phyloP scores from a whole-genome alignment of 306 rosid genomes.

The Hippophae gyantsensis region DNA sequence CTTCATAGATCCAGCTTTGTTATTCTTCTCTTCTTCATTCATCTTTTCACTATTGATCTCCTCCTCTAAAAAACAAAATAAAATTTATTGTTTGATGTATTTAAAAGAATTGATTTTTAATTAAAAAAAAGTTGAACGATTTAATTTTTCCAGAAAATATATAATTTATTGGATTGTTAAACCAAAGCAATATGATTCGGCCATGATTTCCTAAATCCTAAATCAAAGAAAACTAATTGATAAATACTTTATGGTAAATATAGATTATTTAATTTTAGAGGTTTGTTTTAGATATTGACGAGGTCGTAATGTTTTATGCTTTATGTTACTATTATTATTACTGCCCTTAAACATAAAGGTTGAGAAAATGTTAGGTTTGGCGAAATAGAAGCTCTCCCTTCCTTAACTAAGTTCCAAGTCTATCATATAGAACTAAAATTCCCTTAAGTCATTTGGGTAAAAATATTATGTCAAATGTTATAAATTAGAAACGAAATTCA shows the following conservation, averaged over 20 bases:
- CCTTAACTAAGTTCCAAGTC: not conserved
- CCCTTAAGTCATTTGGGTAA: not conserved
- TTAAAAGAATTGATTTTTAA: no score
- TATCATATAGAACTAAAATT: not conserved
- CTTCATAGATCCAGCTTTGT: slow-evolving; percentile 41
- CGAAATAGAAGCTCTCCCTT: slow-evolving; percentile 13
- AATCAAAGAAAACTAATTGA: no score
- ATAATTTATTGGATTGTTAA: no score
- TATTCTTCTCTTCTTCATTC: slow-evolving; percentile 34
- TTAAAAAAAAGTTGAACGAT: no score
- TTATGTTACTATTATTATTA: not conserved
- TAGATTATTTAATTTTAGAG: not conserved
- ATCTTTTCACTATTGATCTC: slow-evolving; percentile 17
- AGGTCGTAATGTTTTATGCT: slow-evolving; percentile 14
- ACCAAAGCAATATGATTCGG: no score
- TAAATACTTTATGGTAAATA: no score
- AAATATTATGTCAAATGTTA: no score
- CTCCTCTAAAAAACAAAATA: slow-evolving; percentile 22
- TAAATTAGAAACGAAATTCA: no score
- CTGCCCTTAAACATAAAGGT: not conserved
- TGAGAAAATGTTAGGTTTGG: not conserved
- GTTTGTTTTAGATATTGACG: slow-evolving; percentile 29
- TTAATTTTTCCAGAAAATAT: no score
- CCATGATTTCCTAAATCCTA: no score
- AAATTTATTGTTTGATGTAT: no score